phyloP scores from a whole-genome alignment of 2,329 filamentous ascomycete genomes.

The Boeremia lycopersici region DNA sequence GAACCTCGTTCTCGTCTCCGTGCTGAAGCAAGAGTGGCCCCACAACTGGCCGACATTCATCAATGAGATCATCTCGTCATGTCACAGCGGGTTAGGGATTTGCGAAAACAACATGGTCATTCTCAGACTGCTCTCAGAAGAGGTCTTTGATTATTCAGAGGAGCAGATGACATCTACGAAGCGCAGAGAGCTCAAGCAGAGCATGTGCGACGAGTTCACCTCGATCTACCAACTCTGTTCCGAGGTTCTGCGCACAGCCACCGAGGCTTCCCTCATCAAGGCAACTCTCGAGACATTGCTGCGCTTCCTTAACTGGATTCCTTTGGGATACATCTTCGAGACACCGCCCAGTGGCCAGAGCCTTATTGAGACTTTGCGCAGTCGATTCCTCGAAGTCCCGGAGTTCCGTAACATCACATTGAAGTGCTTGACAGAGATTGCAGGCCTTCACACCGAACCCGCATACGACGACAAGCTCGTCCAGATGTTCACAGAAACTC shows the following conservation, averaged over 20 bases:
- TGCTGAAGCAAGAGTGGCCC: conserved; percentile 99
- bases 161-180: conserved; percentile 99
- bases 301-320: conserved; percentile 99
- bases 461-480: conserved; percentile 95
- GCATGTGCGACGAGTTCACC: conserved; percentile 98
- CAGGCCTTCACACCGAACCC: conserved; percentile 83
- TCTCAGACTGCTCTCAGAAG: conserved; percentile 90
- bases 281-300: conserved; percentile 96
- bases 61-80: conserved; percentile 98
- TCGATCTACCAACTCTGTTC: conserved; percentile 98
- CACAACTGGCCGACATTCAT: conserved; percentile 99
- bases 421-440: conserved; percentile 97
- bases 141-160: conserved; percentile 98
- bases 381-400: conserved; percentile 87
- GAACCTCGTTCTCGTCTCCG: conserved; percentile 94
- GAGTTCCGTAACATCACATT: conserved; percentile 97
- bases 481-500: conserved; percentile 96
- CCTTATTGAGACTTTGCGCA: conserved; percentile 91
- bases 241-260: conserved; percentile 89
- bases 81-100: conserved; percentile 92
- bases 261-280: conserved; percentile 86
- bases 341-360: conserved; percentile 66
- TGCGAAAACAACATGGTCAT: conserved; percentile 99
- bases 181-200: conserved; percentile 94
- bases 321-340: conserved; percentile 97